Evolutionary conservation across 2,329 filamentous ascomycete species (phyloP), one percentile per base, ranked within the genome.

Genomic region (Diaporthe aspalathi): DNA sequence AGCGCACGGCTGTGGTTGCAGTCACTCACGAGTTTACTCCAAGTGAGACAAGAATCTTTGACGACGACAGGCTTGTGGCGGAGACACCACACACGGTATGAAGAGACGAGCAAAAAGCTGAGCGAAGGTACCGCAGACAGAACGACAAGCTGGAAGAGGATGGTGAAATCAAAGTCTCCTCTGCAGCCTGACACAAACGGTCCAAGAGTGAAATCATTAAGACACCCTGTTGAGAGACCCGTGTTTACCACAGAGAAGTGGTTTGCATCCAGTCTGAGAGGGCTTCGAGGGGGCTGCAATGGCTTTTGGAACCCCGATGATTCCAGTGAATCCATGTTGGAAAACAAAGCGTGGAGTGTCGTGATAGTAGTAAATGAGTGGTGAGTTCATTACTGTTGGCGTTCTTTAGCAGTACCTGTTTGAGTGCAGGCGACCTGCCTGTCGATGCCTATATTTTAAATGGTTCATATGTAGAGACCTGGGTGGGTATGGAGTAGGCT

Each of bases 141-240:
- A 17, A 66, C 20, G 8, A 38, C 47, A 12, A 70, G 50, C 68
- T 70, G 35, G 3, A 70, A 70, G 5, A 70, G 24, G 2, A 70
- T 3, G n/a, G 69, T 70, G 27, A n/a, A 67, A 70, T 70, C 62
- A 35, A 60, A 53, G 12, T 67, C 45, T n/a, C 52, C 63, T 38
- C 43, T 52, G 24, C 69, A 70, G 32, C 43, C 45, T 27, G 20
- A 29, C 1, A 67, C 62, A 5, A 60, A 24, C 6, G 69, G 69
- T 1, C 38, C 69, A n/a, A 70, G 40, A 27, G 49, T 45, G 38
- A 17, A n/a, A 43, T 67, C 69, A 56, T 40, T 60, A 2, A n/a
- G 14, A n/a, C 52, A 70, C 12, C 12, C n/a, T 40, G 17, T 35
- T 12, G 4, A 0, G 20, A 12, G 12, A 14, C 12, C 17, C 11